A percentile compares a stretch with the other conserved stretches of the same genome.
phyloP scores from a whole-genome alignment of 2,329 filamentous ascomycete genomes.

The Furcasterigmium furcatum region DNA sequence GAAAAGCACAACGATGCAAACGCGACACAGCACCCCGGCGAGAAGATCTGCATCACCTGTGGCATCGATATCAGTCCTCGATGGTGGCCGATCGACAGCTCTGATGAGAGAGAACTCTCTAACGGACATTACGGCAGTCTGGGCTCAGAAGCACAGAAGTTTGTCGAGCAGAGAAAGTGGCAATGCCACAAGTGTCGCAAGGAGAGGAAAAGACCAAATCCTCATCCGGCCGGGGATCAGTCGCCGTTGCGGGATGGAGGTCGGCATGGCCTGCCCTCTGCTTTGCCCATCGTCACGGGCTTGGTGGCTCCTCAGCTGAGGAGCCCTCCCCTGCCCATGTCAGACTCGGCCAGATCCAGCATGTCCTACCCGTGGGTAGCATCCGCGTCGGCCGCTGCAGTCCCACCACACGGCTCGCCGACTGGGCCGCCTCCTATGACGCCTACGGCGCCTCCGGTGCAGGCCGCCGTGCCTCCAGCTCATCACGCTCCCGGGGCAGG shows the following conservation, averaged over 20 bases:
- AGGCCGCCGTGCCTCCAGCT: constrained; percentile 20
- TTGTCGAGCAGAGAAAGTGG: constrained; percentile 57
- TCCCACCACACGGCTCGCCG: constrained; percentile 17
- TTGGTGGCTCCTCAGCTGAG: constrained; percentile 7
- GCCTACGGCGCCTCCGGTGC: constrained; percentile 10
- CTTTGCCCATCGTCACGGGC: constrained; percentile 19
- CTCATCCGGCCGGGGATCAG: constrained; percentile 17
- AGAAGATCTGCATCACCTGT: constrained; percentile 61
- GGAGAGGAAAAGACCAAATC: constrained; percentile 40
- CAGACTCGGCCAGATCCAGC: neutral
- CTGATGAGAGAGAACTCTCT: constrained; percentile 46
- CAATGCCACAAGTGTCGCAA: constrained; percentile 77
- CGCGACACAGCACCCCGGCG: constrained; percentile 29
- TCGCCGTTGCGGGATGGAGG: constrained; percentile 3
- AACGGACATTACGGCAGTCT: constrained; percentile 49
- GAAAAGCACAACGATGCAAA: constrained; percentile 7
- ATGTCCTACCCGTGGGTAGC: constrained; percentile 1
- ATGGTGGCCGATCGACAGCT: constrained; percentile 63
- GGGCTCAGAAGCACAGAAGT: constrained; percentile 55
- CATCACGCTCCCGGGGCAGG: constrained; percentile 29
- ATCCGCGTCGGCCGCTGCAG: neutral
- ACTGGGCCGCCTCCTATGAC: constrained; percentile 19
- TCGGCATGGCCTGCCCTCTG: constrained; percentile 5
- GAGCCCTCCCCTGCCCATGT: constrained; percentile 7
- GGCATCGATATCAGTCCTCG: constrained; percentile 69